Evolutionary conservation across 306 rosid genomes (phyloP), one percentile per base, ranked within the genome.

Genomic region (Castanospermum australe): DNA sequence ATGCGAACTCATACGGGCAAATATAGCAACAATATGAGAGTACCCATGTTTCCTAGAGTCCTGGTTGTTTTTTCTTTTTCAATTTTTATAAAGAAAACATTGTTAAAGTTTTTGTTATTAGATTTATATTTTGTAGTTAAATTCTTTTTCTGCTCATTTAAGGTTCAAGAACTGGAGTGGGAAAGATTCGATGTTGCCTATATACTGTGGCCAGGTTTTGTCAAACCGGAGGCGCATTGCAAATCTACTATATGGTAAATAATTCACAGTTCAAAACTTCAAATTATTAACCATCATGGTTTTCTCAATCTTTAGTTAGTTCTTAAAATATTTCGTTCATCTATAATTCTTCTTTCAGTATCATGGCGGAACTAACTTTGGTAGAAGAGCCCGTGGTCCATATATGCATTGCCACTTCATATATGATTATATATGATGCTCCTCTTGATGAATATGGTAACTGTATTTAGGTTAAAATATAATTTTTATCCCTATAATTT

Each of bases 91-190:
- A n/a, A n/a, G n/a, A n/a, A n/a, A n/a, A n/a, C n/a, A n/a, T n/a
- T n/a, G n/a, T n/a, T 59, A 1, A 59, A 13, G 17, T 20, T 39
- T 39, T 41, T 4, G 6, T 33, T 21, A 22, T 13, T 52, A 6
- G 25, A 24, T 6, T 24, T 12, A 5, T 21, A 28, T 0, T 17
- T 24, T 45, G 0, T 0, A 13, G 33, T 2, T 32, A 75, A 38
- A 14, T 28, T 75, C 1, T 17, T 14, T 8, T 39, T 39, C 0
- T 2, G 0, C 5, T 50, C 11, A 35, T 71, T 25, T 6, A 7
- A 89, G 90, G 93, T 89, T 84, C 38, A 87, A 89, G 83, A 84
- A 69, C 24, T 89, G 93, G 93, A 89, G 93, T 18, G 81, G 69
- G 3, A 48, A 14, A 47, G 87, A 88, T 42, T 89, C 91, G 91